phyloP scores from a whole-genome alignment of 768 basidiomycete genomes.

The Brasilioporus rufonigricans region DNA sequence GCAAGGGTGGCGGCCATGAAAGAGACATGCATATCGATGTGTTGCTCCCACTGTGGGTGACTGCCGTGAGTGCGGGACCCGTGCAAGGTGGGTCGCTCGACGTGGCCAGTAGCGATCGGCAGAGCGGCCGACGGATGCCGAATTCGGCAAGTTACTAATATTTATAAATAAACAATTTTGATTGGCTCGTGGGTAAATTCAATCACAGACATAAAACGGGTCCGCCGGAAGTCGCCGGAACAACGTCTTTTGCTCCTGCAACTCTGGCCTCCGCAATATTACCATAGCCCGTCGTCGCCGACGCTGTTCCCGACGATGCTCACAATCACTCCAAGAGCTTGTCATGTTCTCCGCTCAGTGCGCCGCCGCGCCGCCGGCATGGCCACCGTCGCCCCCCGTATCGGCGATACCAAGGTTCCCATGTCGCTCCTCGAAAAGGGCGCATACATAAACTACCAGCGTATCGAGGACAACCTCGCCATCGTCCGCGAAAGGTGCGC shows the following conservation, averaged over 20 bases:
- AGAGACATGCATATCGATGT: no score
- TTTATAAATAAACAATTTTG: conserved; percentile 17
- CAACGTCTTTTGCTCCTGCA: conserved; percentile 13
- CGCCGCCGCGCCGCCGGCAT: conserved; percentile 62
- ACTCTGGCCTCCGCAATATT: background rate
- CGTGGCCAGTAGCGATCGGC: background rate
- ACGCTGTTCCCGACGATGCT: conserved; percentile 54
- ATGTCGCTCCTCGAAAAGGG: conserved; percentile 85
- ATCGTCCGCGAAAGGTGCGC: conserved; percentile 78
- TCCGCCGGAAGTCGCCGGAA: conserved; percentile 26
- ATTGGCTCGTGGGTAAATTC: conserved; percentile 19
- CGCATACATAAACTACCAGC: conserved; percentile 90
- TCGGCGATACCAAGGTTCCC: conserved; percentile 86
- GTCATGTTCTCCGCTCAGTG: conserved; percentile 50
- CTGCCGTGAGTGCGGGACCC: no score
- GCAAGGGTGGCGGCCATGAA: background rate
- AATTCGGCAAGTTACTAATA: background rate
- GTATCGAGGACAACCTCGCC: conserved; percentile 96
- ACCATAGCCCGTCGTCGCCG: conserved; percentile 1
- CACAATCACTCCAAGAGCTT: conserved; percentile 53
- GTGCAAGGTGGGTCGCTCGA: no score
- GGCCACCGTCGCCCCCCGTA: conserved; percentile 78
- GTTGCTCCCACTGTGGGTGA: background rate
- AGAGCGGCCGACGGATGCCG: conserved; percentile 6
- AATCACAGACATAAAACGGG: conserved; percentile 16